Evolutionary conservation across 805 yeast species (phyloP), one percentile per base, ranked within the genome.

Genomic region (Saccharomycopsis fodiens): DNA sequence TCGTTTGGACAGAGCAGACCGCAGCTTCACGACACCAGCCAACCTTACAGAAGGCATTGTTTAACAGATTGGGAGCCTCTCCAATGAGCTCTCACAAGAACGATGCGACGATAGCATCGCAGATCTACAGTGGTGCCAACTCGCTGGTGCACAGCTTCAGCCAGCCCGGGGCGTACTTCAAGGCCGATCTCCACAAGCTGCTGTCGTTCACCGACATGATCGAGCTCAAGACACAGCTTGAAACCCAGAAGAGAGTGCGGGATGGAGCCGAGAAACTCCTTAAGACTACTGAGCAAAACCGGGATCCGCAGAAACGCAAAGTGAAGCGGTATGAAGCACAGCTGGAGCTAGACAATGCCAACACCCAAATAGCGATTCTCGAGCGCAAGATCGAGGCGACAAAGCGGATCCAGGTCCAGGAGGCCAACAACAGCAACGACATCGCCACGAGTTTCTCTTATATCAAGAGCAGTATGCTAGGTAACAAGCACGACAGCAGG

Each of bases 351-450:
- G 40, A 34, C 13, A 39, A 34, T 13, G 41, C 40, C 4, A 47
- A 47, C 21, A 25, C 44, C 23, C 19, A 36, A 29, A 47, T 47
- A 16, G 31, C 31, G 29, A 34, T 23, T 2, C 22, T 47, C 7
- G 47, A 47, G 21, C 25, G 42, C n/a, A 42, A 47, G 39, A 38
- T 47, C 4, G 50, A 47, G 16, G 47, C 50, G 3, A n/a, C 23
- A 16, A 44, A 35, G 19, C 22, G 50, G 25, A 30, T 47, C 16
- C 46, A 46, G 22, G 45, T 43, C 20, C 45, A 46, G 16, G 50
- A 42, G 29, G 25, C 36, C 17, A 40, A 35, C 27, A 39, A 35
- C 29, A 21, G 27, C 22, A 44, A 38, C 10, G 19, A n/a, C 13
- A 5, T 21, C 12, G 31, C 22, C 27, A 16, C 35, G 10, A 41